Evolutionary conservation across 129 eudicot genomes (phyloP), one percentile per base, ranked within the genome.

Genomic region (Pulicaria dysenterica): DNA sequence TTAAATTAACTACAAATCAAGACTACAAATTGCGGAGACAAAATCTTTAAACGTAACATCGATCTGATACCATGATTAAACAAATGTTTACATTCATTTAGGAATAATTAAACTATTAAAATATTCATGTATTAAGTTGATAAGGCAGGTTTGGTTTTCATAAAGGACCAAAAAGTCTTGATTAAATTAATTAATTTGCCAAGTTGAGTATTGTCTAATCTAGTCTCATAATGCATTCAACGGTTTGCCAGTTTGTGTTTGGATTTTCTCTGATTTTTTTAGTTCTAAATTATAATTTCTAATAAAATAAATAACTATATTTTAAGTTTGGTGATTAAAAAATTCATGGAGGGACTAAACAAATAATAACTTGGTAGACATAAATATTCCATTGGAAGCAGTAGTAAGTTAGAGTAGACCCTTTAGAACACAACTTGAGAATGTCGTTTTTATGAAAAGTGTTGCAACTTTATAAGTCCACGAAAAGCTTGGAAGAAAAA

Each of bases 361-460:
- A 41, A 54, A 8, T 41, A 63, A 11, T 19, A 64, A 51, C 56
- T 41, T 51, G 60, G 55, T 75, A 15, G 45, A 75, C 67, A 42
- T 41, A 54, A 62, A 65, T 75, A 75, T 75, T 75, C 79, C 79
- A 53, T 64, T 75, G 67, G 78, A 54, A 74, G 63, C 45, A 43
- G 19, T 8, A 41, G 56, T 10, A 65, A 39, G 64, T 53, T 39
- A 64, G 79, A 53, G 65, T 64, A 74, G 79, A 53, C 64, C 65
- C 66, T 64, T 73, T 74, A 64, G 65, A 74, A 74, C 73, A 63
- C 56, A 61, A 37, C 56, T 67, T 72, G 64, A 72, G 67, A 72
- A 72, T 65, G 73, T 75, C 73, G 58, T 75, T 75, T 73, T 54
- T 75, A 19, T 74, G 38, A 64, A 74, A 74, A 74, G 73, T 74